Evolutionary conservation across 192 early-diverging fungal species (phyloP), one percentile per base, ranked within the genome.

Genomic region (Entomortierella lignicola): DNA sequence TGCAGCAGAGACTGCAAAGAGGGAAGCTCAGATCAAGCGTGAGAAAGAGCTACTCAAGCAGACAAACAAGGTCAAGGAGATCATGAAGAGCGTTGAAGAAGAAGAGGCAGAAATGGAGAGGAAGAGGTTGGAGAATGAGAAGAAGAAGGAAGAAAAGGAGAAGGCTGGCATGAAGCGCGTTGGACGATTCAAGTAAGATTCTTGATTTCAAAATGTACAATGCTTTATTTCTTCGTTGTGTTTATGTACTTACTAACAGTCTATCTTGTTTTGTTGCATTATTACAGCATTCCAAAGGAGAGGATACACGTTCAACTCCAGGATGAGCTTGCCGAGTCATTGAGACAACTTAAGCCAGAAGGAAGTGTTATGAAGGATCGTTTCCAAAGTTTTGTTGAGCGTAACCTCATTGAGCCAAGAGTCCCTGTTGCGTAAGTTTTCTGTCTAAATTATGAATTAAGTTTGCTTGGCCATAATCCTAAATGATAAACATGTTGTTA

Each of bases 301-400:
- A 79, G 75, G 75, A 79, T 79, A 79, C 66, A 79, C 56, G 66
- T 79, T 32, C 75, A 79, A 26, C 52, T 79, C 34, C 75, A 83
- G 42, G 88, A 89, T 23, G 88, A 89, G 69, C 71, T 89, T 12
- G 64, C 75, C 8, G 88, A 90, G 63, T 82, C 80, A 13, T 55
- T 88, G 59, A 72, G 87, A 56, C 47, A 59, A 27, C 62, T 85
- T 57, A 83, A 90, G 82, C 89, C 89, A 20, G 89, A 91, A 72
- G 89, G 89, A 21, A 90, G 83, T 42, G 50, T 89, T 20, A 83
- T 90, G 60, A 82, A 70, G 61, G 88, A 89, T 58, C 80, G 87
- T 37, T 86, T 86, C 71, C 64, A 69, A 68, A 86, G 85, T 54
- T 71, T 86, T 61, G 80, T 85, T 54, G 64, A 88, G 60, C 82